Evolutionary conservation across 495 filamentous ascomycete genomes (phyloP), one percentile per base, ranked within the genome.

Genomic region (Penicillium nucicola): DNA sequence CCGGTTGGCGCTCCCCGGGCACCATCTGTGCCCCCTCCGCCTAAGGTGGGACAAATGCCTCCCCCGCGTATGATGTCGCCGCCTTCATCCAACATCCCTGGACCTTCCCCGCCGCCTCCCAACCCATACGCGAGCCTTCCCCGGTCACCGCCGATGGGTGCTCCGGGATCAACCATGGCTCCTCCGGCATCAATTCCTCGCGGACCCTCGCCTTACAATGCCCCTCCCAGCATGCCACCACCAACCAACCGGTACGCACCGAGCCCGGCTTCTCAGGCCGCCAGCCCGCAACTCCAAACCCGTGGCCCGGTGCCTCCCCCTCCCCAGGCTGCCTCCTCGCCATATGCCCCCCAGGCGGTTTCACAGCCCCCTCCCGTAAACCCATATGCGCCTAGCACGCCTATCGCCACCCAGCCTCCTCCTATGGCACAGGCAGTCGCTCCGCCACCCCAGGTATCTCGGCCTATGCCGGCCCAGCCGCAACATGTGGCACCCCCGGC

Each of bases 181-280:
- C 69, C 65, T 39, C 69, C 79, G 44, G 75, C 78, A 50, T 75
- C 81, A 6, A 78, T 90, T 44, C 80, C 84, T 25, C 80, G 91
- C 34, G 89, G 89, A 12, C 77, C 88, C 4, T 96, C 92, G 14
- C 91, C 91, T 34, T 97, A 97, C 68, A 92, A 95, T 59, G 81
- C 86, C 38, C 89, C 90, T 45, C 90, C 89, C 6, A 68, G 83
- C 43, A 80, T 78, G n/a, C 75, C 84, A 4, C 84, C 91, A 9
- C 82, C 87, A 22, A 82, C 84, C 12, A 93, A 86, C 68, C 79
- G 92, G 53, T 97, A 97, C 71, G 86, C 93, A 12, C 93, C 93
- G 12, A 84, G 83, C 52, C 90, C 91, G 40, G 72, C 82, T 28
- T 60, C 84, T 23, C 79, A 82, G 53, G 64, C 76, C 45, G 52